Evolutionary conservation across 2,329 filamentous ascomycete species (phyloP).

Genomic region (Xylaria arbuscula): DNA sequence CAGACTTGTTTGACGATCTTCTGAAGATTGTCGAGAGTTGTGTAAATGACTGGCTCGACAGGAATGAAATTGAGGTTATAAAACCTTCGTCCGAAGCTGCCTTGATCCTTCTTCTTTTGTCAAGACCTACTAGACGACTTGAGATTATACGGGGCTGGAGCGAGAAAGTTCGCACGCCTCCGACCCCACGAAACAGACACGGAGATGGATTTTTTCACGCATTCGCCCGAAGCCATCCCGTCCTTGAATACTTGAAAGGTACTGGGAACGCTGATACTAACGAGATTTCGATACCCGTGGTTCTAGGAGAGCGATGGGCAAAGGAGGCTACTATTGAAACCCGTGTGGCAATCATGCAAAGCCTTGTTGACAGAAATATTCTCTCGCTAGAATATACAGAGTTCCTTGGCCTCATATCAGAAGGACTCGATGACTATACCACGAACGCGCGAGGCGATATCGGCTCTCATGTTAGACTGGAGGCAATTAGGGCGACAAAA

Average conservation of each 20-base stretch:
- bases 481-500: conserved; percentile 81
- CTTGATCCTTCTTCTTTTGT: conserved; percentile 61
- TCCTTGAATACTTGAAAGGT: conserved; percentile 46
- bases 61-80: conserved; percentile 63
- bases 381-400: conserved; percentile 54
- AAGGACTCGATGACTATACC: conserved; percentile 87
- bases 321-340: conserved; percentile 63
- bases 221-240: conserved; percentile 61
- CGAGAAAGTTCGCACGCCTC: conserved; percentile 52
- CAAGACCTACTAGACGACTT: conserved; percentile 51
- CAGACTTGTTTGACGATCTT: conserved; percentile 39
- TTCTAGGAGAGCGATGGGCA: conserved; percentile 65
- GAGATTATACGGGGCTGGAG: conserved; percentile 61
- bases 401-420: conserved; percentile 61
- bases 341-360: conserved; percentile 66
- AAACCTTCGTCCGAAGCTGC: conserved; percentile 63
- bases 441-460: conserved; percentile 90
- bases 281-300: conserved; percentile 51
- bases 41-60: conserved; percentile 60
- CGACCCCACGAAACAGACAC: conserved; percentile 52
- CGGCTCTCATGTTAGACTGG: conserved; percentile 84
- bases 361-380: conserved; percentile 60
- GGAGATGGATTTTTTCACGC: conserved; percentile 66
- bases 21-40: conserved; percentile 48
- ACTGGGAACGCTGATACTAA: conserved; percentile 43